phyloP scores from a whole-genome alignment of 2,329 filamentous ascomycete genomes.

The Phialophora tarda region DNA sequence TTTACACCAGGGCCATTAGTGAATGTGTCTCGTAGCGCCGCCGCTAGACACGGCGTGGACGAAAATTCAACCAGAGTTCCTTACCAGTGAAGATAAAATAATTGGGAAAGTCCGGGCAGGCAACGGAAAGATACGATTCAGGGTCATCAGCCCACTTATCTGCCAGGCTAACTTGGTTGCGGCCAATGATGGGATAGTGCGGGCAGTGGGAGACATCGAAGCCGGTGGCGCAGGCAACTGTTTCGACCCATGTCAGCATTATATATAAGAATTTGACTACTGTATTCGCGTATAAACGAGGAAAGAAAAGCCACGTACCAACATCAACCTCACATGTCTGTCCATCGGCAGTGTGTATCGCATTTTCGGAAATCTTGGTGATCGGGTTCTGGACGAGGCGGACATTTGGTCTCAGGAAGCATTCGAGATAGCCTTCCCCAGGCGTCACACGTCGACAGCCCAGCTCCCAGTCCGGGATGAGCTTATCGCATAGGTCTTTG shows the following conservation, averaged over 20 bases:
- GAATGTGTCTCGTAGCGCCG: no score
- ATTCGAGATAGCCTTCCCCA: constrained; percentile 59
- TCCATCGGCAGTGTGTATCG: constrained; percentile 36
- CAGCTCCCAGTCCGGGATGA: constrained; percentile 40
- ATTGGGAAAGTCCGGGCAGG: constrained; percentile 43
- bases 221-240: no score
- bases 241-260: constrained; percentile 50
- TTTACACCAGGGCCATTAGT: no score
- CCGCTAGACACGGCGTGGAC: no score
- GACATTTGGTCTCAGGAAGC: constrained; percentile 50
- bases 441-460: constrained; percentile 58
- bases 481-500: constrained; percentile 32
- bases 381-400: constrained; percentile 44
- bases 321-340: constrained; percentile 7
- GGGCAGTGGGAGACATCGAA: constrained; percentile 49
- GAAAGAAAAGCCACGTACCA: constrained; percentile 42
- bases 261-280: neutral
- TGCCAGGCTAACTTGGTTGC: constrained; percentile 38
- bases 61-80: no score
- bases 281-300: no score
- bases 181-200: constrained; percentile 45
- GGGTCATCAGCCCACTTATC: constrained; percentile 43
- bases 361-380: constrained; percentile 43
- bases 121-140: constrained; percentile 41
- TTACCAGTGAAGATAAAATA: constrained; percentile 45